Percentiles rank a stretch among this genome's conserved stretches.
These are phyloP conservation scores for Pleurozium schreberi DNA, from an alignment of 225 moss, liverwort and hornwort genomes.

Conservation along the genomic window DNA sequence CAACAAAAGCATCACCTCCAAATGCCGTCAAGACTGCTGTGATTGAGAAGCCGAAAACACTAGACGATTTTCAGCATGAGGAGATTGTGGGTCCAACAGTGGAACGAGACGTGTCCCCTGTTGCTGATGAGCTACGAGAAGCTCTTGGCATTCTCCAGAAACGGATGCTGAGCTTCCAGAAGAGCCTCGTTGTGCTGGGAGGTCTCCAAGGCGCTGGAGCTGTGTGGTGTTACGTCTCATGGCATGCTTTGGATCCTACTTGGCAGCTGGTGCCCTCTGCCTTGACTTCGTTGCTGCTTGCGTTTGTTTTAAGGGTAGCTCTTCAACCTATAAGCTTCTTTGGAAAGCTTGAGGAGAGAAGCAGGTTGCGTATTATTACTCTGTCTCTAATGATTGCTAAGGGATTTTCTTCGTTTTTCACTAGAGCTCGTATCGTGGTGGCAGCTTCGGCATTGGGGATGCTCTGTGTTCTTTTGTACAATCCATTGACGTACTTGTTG, in stretches of 20 bases:
- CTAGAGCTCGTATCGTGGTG: slow-evolving; percentile 38
- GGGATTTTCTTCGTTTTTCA: slow-evolving; percentile 51
- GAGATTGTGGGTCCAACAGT: slow-evolving; percentile 92
- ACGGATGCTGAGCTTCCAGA: slow-evolving; percentile 45
- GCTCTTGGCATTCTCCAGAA: slow-evolving; percentile 30
- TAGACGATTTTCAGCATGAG: slow-evolving; percentile 82
- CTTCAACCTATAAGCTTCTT: slow-evolving; percentile 58
- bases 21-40: background rate
- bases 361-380: slow-evolving; percentile 62
- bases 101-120: slow-evolving; percentile 64
- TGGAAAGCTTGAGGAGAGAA: slow-evolving; percentile 63
- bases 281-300: slow-evolving; percentile 41
- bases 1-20: slow-evolving; percentile 14
- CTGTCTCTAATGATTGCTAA: slow-evolving; percentile 64
- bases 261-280: slow-evolving; percentile 47
- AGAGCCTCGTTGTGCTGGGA: slow-evolving; percentile 46
- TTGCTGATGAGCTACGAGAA: slow-evolving; percentile 56
- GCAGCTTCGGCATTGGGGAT: slow-evolving; percentile 4
- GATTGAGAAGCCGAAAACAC: slow-evolving; percentile 1
- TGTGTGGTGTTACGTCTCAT: slow-evolving; percentile 42
- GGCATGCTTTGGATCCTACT: slow-evolving; percentile 30
- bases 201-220: slow-evolving; percentile 42
- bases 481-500: slow-evolving; percentile 15
- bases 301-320: slow-evolving; percentile 41
- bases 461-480: slow-evolving; percentile 12